These are phyloP conservation scores for Euphorbia pulcherrima DNA, from an alignment of 345 rosid genomes.

Conservation along the genomic window DNA sequence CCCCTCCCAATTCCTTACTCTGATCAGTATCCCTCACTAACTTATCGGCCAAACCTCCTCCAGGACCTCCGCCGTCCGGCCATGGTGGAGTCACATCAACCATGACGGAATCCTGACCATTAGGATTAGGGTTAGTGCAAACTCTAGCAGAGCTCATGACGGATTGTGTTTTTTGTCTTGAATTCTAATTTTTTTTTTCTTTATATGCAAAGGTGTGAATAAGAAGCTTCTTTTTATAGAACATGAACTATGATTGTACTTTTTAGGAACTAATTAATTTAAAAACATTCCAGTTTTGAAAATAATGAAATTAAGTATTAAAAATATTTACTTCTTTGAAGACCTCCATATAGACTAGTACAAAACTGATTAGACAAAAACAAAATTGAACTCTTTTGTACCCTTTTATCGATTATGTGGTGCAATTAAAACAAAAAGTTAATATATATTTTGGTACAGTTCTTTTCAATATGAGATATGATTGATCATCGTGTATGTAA, in stretches of 20 bases:
- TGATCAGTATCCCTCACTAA: too few species aligned
- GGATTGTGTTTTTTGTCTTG: too few species aligned
- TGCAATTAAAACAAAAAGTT: slow-evolving; percentile 6
- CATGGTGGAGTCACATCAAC: too few species aligned
- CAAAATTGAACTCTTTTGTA: slow-evolving; percentile 5
- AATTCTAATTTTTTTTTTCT: background rate
- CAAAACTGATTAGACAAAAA: slow-evolving; percentile 24
- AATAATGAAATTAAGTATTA: slow-evolving; percentile 5
- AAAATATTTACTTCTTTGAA: slow-evolving; percentile 24
- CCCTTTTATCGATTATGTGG: slow-evolving; percentile 14
- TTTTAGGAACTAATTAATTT: slow-evolving; percentile 26
- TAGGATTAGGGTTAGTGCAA: too few species aligned
- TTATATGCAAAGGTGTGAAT: slow-evolving; percentile 35
- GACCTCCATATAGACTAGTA: slow-evolving; percentile 13
- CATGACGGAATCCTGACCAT: too few species aligned
- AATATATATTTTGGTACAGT: background rate
- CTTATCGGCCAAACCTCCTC: too few species aligned
- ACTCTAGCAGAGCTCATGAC: too few species aligned
- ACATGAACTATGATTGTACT: slow-evolving; percentile 42
- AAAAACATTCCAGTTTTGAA: slow-evolving; percentile 21
- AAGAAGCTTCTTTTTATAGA: slow-evolving; percentile 44
- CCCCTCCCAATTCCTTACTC: too few species aligned
- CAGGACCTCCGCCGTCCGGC: too few species aligned
- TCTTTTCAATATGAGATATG: slow-evolving; percentile 39
- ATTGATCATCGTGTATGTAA: slow-evolving; percentile 39